These are phyloP conservation scores for Phytophthora uliginosa DNA, from an alignment of 352 stramenopile species.

Conservation along the genomic window DNA sequence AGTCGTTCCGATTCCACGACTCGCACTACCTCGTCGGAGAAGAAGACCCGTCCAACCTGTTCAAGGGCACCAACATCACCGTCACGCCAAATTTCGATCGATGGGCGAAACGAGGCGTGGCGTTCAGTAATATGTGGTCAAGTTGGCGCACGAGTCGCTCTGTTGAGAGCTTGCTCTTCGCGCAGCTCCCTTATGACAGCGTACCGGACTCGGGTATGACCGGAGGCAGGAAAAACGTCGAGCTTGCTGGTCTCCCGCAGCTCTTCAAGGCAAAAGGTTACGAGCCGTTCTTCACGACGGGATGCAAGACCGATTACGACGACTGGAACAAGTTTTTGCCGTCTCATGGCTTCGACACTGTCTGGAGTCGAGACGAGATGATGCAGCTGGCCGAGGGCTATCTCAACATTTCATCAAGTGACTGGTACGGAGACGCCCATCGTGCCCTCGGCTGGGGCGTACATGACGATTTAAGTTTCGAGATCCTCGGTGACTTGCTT, in stretches of 20 bases:
- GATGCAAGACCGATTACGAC: conserved; percentile 56
- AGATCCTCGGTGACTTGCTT: conserved; percentile 60
- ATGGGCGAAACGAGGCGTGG: conserved; percentile 57
- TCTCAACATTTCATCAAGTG: conserved; percentile 39
- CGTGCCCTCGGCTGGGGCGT: conserved; percentile 48
- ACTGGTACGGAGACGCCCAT: conserved; percentile 40
- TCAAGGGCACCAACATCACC: conserved; percentile 36
- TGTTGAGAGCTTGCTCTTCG: conserved; percentile 65
- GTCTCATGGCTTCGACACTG: conserved; percentile 59
- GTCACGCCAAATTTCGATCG: conserved; percentile 61
- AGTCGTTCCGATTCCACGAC: conserved; percentile 67
- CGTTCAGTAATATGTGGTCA: conserved; percentile 71
- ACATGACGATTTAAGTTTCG: conserved; percentile 62
- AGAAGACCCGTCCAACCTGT: conserved; percentile 48
- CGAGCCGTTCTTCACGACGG: conserved; percentile 58
- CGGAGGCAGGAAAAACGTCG: conserved; percentile 30
- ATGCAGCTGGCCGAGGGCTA: conserved; percentile 44
- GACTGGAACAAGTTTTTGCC: conserved; percentile 60
- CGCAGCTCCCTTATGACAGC: conserved; percentile 56
- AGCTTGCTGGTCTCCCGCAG: conserved; percentile 57
- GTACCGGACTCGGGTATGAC: conserved; percentile 48
- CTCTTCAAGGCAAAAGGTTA: conserved; percentile 64
- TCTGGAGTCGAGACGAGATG: conserved; percentile 53
- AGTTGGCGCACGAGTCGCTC: conserved; percentile 70
- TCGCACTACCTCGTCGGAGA: conserved; percentile 61